Percentiles rank a stretch among this genome's conserved stretches.
These are phyloP conservation scores for Bretziella fagacearum DNA, from an alignment of 2,329 filamentous ascomycete species.

Conservation along the genomic window DNA sequence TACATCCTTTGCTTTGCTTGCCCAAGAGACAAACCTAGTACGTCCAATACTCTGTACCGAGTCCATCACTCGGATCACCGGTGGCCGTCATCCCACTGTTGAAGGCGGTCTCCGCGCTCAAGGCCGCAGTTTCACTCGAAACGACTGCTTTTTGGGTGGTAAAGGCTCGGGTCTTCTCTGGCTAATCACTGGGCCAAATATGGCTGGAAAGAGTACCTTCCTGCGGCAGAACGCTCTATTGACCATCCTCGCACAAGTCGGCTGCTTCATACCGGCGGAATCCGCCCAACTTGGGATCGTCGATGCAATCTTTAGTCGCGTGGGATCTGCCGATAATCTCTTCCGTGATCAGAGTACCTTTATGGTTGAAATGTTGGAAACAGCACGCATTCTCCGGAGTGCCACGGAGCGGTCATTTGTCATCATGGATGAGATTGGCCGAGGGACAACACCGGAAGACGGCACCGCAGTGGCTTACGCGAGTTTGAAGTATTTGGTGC, in stretches of 20 bases:
- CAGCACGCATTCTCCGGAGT: slow-evolving; percentile 70
- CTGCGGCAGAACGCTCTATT: slow-evolving; percentile 90
- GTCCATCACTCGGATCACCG: slow-evolving; percentile 52
- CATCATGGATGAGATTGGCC: slow-evolving; percentile 95
- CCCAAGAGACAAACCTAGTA: slow-evolving; percentile 53
- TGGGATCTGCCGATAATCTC: slow-evolving; percentile 89
- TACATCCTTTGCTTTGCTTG: slow-evolving; percentile 68
- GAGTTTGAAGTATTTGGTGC: slow-evolving; percentile 66
- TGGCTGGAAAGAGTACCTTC: slow-evolving; percentile 95
- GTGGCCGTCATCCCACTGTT: slow-evolving; percentile 82
- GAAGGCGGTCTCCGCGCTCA: slow-evolving; percentile 64
- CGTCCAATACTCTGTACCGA: slow-evolving; percentile 54
- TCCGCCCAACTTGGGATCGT: slow-evolving; percentile 78
- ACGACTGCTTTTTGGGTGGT: slow-evolving; percentile 65
- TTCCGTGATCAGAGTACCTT: slow-evolving; percentile 92
- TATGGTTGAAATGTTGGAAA: slow-evolving; percentile 99
- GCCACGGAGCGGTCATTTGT: slow-evolving; percentile 77
- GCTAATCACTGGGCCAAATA: slow-evolving; percentile 76
- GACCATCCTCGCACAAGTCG: slow-evolving; percentile 80
- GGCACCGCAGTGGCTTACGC: slow-evolving; percentile 82
- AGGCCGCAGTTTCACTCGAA: slow-evolving; percentile 66
- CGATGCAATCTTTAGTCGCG: slow-evolving; percentile 89
- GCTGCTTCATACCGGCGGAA: slow-evolving; percentile 78
- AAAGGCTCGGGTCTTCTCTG: slow-evolving; percentile 38
- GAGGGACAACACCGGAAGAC: slow-evolving; percentile 86